These are phyloP conservation scores for Backusella mclennaniae DNA, from an alignment of 192 early-diverging fungal species.

Conservation along the genomic window DNA sequence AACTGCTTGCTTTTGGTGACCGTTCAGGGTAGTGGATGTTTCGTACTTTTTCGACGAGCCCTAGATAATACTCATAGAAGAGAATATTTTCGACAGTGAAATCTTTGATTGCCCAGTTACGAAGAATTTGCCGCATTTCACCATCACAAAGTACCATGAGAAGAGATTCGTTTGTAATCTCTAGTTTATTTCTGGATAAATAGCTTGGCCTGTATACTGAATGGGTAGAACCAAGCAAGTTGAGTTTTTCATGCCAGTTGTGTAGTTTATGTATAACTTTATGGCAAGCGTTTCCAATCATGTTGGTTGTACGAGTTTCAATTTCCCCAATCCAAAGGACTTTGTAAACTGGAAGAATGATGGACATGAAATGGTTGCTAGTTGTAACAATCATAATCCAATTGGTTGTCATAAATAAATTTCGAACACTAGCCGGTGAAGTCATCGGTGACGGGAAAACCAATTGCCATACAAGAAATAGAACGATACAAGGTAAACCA, in stretches of 20 bases:
- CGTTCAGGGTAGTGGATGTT: not conserved
- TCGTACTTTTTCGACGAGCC: not conserved
- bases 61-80: not conserved
- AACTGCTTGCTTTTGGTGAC: not conserved
- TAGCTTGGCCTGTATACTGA: not conserved
- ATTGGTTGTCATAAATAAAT: not conserved
- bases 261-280: not conserved
- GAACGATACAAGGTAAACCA: slow-evolving; percentile 34
- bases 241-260: not conserved
- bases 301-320: not conserved
- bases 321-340: not conserved
- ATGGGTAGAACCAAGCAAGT: not conserved
- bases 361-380: not conserved
- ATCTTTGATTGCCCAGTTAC: slow-evolving; percentile 16
- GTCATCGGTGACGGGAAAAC: not conserved
- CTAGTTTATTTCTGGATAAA: not conserved
- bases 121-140: slow-evolving; percentile 17
- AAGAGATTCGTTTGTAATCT: slow-evolving; percentile 9
- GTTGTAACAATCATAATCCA: slow-evolving; percentile 3
- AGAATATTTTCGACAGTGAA: slow-evolving; percentile 30
- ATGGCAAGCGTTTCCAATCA: not conserved
- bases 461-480: slow-evolving; percentile 40
- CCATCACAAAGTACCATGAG: not conserved
- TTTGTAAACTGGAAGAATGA: slow-evolving; percentile 3
- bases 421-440: not conserved